Evolutionary conservation across 2,329 filamentous ascomycete genomes (phyloP).

Genomic region (Diaporthe citrichinensis): DNA sequence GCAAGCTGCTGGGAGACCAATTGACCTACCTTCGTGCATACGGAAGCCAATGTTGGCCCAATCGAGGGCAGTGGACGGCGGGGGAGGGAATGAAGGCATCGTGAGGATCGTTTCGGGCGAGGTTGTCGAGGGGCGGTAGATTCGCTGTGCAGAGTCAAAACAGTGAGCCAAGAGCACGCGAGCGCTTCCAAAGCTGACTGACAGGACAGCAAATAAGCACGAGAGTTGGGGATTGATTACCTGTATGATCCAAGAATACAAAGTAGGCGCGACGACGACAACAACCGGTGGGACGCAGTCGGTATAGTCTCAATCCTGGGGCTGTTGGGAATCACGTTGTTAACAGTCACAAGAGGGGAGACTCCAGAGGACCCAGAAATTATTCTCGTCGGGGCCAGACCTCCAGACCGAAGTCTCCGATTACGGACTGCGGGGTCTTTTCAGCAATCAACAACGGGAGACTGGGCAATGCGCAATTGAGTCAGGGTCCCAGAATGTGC

Average conservation of each 20-base stretch:
- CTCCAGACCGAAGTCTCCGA: neutral
- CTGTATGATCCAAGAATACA: neutral
- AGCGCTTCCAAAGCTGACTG: neutral
- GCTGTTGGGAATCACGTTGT: neutral
- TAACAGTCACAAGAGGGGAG: neutral
- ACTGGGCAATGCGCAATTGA: constrained; percentile 18
- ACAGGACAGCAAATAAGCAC: too few relatives aligned
- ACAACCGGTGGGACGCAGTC: neutral
- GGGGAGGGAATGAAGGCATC: constrained; percentile 78
- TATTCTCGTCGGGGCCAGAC: neutral
- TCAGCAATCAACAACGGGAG: neutral
- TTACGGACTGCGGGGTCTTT: constrained; percentile 23
- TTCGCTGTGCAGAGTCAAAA: neutral
- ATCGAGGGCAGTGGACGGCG: constrained; percentile 86
- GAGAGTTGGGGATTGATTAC: neutral
- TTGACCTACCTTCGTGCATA: constrained; percentile 82
- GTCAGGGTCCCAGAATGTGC: neutral
- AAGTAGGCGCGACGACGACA: neutral
- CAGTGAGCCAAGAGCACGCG: neutral
- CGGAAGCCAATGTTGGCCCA: constrained; percentile 95
- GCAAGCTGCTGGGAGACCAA: neutral
- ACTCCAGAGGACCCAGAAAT: neutral
- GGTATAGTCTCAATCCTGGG: neutral
- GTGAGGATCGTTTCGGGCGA: constrained; percentile 34
- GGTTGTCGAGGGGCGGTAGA: neutral